phyloP scores from a whole-genome alignment of 257 asterid species.

The Solanum piurae region DNA sequence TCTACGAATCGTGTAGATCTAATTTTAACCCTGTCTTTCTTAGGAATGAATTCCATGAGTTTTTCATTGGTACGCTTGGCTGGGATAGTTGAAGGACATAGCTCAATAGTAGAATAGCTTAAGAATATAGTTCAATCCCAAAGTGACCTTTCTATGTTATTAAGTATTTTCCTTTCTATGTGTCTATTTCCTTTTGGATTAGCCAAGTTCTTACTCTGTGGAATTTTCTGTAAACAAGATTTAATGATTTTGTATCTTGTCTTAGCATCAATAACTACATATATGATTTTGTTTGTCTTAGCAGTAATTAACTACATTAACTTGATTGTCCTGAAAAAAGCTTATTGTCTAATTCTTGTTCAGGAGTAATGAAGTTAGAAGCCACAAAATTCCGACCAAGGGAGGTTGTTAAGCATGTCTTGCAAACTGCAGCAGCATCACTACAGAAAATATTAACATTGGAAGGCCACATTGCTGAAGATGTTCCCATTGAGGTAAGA shows the following conservation, averaged over 20 bases:
- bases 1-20: neutral
- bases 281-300: neutral
- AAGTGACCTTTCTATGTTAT: neutral
- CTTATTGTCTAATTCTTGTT: neutral
- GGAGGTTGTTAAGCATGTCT: slow-evolving; percentile 87
- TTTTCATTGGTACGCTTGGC: neutral
- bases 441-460: slow-evolving; percentile 58
- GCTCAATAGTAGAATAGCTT: neutral
- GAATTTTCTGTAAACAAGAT: neutral
- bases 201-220: neutral
- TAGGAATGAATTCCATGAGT: neutral
- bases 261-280: neutral
- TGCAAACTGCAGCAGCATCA: slow-evolving; percentile 91
- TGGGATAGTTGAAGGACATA: neutral
- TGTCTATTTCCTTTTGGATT: neutral
- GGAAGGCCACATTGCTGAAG: slow-evolving; percentile 82
- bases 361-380: slow-evolving; percentile 90
- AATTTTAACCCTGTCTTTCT: neutral
- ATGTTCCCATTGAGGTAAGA: slow-evolving; percentile 82
- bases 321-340: neutral
- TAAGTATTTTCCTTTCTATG: neutral
- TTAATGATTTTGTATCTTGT: neutral
- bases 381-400: slow-evolving; percentile 88
- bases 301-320: neutral
- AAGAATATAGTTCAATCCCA: neutral